These are phyloP conservation scores for Boletellus emodensis DNA, from an alignment of 768 basidiomycete genomes.

Conservation along the genomic window DNA sequence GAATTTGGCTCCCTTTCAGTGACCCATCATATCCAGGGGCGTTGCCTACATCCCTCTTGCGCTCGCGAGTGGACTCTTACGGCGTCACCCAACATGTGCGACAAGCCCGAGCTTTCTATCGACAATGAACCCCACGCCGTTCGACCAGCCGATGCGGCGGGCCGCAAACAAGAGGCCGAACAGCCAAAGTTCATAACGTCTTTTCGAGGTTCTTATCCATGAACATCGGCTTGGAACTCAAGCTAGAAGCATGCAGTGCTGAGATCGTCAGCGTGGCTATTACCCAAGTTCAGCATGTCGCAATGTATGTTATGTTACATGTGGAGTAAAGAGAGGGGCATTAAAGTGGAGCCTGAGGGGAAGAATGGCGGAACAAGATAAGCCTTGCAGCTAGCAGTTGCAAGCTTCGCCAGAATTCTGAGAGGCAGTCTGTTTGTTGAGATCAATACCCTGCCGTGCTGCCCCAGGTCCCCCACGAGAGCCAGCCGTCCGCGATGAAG, in stretches of 20 bases:
- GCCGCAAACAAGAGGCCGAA: slow-evolving; percentile 51
- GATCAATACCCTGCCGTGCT: slow-evolving; percentile 67
- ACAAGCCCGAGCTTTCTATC: slow-evolving; percentile 35
- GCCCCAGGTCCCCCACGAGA: slow-evolving; percentile 48
- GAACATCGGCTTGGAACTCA: neutral
- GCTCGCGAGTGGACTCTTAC: slow-evolving; percentile 35
- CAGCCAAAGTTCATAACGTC: neutral
- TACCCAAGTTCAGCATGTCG: slow-evolving; percentile 28
- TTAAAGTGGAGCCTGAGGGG: slow-evolving; percentile 7
- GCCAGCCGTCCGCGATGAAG: slow-evolving; percentile 54
- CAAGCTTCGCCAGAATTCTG: slow-evolving; percentile 59
- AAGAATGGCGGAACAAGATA: slow-evolving; percentile 1
- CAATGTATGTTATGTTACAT: slow-evolving; percentile 31
- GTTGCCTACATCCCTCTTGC: too few relatives aligned
- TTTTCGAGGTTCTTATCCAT: neutral
- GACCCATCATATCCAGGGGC: too few relatives aligned
- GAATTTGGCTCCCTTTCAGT: too few relatives aligned
- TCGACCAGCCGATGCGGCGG: slow-evolving; percentile 37
- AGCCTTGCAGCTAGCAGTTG: slow-evolving; percentile 55
- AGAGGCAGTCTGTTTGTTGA: slow-evolving; percentile 60
- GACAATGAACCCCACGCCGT: slow-evolving; percentile 41
- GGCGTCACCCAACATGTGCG: slow-evolving; percentile 49
- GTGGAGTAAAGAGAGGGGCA: slow-evolving; percentile 15
- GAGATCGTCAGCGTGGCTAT: slow-evolving; percentile 13
- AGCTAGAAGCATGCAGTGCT: neutral